Evolutionary conservation across 768 basidiomycete species (phyloP).

Genomic region (Pleurotus sapidus): DNA sequence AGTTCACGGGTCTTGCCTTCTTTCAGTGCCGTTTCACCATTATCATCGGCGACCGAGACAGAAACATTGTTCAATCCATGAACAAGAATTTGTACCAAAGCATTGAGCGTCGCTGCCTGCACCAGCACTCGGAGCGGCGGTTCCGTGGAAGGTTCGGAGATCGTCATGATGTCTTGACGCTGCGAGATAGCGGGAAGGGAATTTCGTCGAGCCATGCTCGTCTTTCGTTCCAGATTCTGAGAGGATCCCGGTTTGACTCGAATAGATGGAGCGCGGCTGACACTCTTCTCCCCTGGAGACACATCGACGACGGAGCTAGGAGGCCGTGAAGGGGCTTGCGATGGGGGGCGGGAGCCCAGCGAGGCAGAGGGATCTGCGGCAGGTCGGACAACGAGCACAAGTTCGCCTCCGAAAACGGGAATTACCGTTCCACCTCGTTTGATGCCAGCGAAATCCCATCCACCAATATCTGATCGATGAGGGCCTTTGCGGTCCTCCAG

Average conservation of each 20-base stretch:
- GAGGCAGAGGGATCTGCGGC: constrained; percentile 41
- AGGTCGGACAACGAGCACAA: constrained; percentile 66
- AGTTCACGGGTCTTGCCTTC: constrained; percentile 74
- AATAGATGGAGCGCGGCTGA: constrained; percentile 69
- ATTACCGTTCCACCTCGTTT: constrained; percentile 59
- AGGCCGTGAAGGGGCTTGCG: constrained; percentile 65
- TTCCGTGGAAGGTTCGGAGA: constrained; percentile 64
- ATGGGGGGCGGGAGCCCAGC: constrained; percentile 52
- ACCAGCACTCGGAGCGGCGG: constrained; percentile 74
- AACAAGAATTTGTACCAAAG: constrained; percentile 71
- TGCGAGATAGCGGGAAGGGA: constrained; percentile 78
- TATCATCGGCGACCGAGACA: constrained; percentile 82
- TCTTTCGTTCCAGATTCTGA: constrained; percentile 71
- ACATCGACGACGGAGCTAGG: constrained; percentile 57
- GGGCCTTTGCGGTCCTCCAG: constrained; percentile 29
- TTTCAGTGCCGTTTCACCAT: constrained; percentile 77
- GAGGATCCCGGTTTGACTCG: constrained; percentile 72
- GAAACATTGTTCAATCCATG: constrained; percentile 76
- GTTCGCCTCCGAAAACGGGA: constrained; percentile 71
- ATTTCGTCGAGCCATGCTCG: constrained; percentile 69
- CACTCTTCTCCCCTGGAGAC: constrained; percentile 34
- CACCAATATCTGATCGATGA: constrained; percentile 23
- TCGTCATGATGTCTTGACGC: constrained; percentile 47
- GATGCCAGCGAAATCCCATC: constrained; percentile 29
- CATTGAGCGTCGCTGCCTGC: constrained; percentile 74